phyloP scores from a whole-genome alignment of 2,329 filamentous ascomycete genomes.

The Trichoderma arundinaceum region DNA sequence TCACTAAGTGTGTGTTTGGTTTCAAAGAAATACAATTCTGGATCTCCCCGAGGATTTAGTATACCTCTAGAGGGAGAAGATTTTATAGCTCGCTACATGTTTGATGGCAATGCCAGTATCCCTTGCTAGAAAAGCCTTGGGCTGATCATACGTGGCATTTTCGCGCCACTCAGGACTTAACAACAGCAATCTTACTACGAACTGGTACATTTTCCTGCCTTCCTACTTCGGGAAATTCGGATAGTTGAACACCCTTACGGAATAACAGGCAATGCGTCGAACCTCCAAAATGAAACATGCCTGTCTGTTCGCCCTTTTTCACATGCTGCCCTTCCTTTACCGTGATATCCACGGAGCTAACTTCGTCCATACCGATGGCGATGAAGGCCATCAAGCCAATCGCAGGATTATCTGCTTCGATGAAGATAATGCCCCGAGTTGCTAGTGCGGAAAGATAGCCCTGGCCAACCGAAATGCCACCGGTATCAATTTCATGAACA shows the following conservation, averaged over 20 bases:
- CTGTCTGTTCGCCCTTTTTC: conserved; percentile 72
- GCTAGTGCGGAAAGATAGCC: conserved; percentile 72
- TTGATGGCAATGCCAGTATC: too few species aligned
- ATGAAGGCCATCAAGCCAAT: conserved; percentile 75
- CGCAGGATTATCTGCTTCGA: conserved; percentile 69
- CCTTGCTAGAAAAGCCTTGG: too few species aligned
- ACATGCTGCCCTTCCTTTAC: conserved; percentile 69
- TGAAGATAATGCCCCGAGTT: conserved; percentile 71
- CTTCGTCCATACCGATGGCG: conserved; percentile 77
- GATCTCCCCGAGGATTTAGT: too few species aligned
- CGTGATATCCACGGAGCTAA: conserved; percentile 73
- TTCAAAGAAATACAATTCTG: too few species aligned
- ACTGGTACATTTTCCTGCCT: conserved; percentile 49
- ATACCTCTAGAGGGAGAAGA: too few species aligned
- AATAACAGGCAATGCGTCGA: conserved; percentile 73
- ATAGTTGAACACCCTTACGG: conserved; percentile 58
- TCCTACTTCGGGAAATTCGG: conserved; percentile 46
- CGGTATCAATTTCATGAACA: conserved; percentile 46
- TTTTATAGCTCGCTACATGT: too few species aligned
- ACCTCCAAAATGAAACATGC: conserved; percentile 84
- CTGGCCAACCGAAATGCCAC: conserved; percentile 59
- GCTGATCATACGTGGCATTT: background rate
- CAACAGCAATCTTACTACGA: conserved; percentile 46
- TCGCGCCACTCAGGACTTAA: conserved; percentile 31
- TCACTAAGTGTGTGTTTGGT: too few species aligned